phyloP scores from a whole-genome alignment of 179 eudicot species.

The Corrigiola litoralis region DNA sequence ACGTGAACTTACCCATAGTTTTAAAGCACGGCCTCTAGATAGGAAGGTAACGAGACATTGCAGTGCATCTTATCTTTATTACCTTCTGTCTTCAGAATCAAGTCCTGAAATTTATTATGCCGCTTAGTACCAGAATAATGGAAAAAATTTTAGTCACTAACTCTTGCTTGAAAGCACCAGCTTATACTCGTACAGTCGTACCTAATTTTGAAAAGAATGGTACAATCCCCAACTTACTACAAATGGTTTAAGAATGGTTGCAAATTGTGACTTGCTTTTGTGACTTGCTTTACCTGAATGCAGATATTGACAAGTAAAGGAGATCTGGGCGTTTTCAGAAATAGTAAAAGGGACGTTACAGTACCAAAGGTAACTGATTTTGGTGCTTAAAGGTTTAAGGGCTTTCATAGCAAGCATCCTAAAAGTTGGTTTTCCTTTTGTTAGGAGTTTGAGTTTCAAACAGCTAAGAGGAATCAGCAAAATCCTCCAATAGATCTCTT shows the following conservation, averaged over 20 bases:
- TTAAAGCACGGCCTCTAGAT: constrained; percentile 80
- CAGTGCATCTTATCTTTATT: neutral
- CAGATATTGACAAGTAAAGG: constrained; percentile 88
- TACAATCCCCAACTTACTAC: too few species aligned
- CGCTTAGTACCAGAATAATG: neutral
- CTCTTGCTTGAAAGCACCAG: neutral
- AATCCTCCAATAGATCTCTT: constrained; percentile 74
- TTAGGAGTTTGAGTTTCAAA: constrained; percentile 72
- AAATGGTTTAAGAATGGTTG: too few species aligned
- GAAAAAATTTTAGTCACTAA: neutral
- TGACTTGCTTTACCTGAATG: constrained; percentile 15
- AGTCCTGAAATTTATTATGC: neutral
- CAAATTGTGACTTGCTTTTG: too few species aligned
- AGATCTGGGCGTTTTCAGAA: constrained; percentile 66
- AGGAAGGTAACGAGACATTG: constrained; percentile 51
- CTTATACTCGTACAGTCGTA: neutral
- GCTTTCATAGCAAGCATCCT: neutral
- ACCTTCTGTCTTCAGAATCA: neutral
- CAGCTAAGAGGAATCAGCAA: constrained; percentile 50
- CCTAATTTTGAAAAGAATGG: too few species aligned
- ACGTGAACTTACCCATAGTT: constrained; percentile 34
- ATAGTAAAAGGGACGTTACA: constrained; percentile 66
- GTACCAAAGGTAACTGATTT: constrained; percentile 56
- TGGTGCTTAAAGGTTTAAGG: neutral
- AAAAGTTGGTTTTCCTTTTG: neutral